These are phyloP conservation scores for Candida boidinii DNA, from an alignment of 805 yeast genomes.

Conservation along the genomic window DNA sequence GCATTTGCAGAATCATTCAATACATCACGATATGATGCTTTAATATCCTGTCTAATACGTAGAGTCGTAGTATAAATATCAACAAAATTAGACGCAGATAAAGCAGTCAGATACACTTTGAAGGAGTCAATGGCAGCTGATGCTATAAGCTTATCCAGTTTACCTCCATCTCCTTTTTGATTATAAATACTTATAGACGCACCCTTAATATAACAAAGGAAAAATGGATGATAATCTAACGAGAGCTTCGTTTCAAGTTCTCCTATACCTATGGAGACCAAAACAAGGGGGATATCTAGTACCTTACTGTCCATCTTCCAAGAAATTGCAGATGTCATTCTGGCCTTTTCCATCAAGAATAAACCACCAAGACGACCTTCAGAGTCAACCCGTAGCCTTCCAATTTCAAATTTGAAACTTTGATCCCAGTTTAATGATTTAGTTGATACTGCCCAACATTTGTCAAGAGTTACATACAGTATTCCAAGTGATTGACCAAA, in stretches of 20 bases:
- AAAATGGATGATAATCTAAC: conserved; percentile 81
- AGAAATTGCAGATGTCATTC: conserved; percentile 55
- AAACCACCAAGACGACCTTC: conserved; percentile 78
- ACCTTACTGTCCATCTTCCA: conserved; percentile 48
- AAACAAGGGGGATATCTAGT: conserved; percentile 57
- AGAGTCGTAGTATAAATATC: conserved; percentile 67
- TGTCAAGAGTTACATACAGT: conserved; percentile 42
- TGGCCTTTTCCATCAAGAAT: conserved; percentile 38
- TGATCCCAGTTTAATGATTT: conserved; percentile 68
- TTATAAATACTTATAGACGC: conserved; percentile 56
- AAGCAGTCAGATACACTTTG: conserved; percentile 65
- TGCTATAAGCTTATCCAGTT: conserved; percentile 56
- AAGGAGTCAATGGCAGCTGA: conserved; percentile 40
- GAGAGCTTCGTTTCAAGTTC: conserved; percentile 52
- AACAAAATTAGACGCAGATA: conserved; percentile 74
- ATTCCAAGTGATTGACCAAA: conserved; percentile 81
- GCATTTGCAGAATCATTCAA: conserved; percentile 44
- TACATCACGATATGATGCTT: conserved; percentile 66
- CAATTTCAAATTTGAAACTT: conserved; percentile 52
- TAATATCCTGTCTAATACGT: conserved; percentile 67
- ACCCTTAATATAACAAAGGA: conserved; percentile 45
- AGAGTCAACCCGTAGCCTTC: conserved; percentile 40
- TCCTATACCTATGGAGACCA: conserved; percentile 48
- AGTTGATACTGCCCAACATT: conserved; percentile 60
- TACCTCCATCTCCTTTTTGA: conserved; percentile 41